Evolutionary conservation across 441 rosid genomes (phyloP), one percentile per base, ranked within the genome.

Genomic region (Jatropha multifida): DNA sequence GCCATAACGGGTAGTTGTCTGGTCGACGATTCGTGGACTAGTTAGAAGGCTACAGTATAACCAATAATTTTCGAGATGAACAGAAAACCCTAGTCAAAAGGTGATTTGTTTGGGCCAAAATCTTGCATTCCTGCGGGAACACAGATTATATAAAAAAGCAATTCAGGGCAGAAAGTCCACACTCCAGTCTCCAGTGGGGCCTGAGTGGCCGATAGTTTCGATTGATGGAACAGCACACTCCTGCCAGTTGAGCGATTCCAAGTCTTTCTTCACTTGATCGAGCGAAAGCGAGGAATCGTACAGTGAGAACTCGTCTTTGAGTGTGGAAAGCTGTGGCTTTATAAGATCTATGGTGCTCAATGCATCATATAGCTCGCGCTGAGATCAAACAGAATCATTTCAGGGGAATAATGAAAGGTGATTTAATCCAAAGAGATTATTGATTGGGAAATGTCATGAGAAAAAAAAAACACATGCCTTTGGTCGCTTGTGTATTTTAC

Each of bases 201-300:
- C 41, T 27, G 42, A 15, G 18, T 3, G 49, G 13, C 27, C 18
- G 3, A 64, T 3, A 48, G 66, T 65, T 17, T 61, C 72, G 68
- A 73, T 74, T 4, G 67, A 70, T 26, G 26, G 74, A 55, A 61
- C 67, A 10, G 59, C 9, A 23, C 78, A 75, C 11, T 68, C 79
- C 69, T 60, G 77, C 81, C 76, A 67, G 26, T 71, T 68, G 18
- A 78, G 70, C 65, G 69, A 32, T 18, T 73, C 77, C 48, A 73
- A 58, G 48, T 73, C 77, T 42, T 63, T 58, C 69, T 78, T 73
- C 63, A 61, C 49, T 12, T 67, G 65, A 60, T 52, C 77, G 44
- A 62, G 55, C 41, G 68, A 77, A 67, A 66, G 27, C 2, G 68
- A 60, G 17, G 69, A 18, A 52, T 73, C 74, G 70, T 55, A 62